phyloP scores from a whole-genome alignment of 176 grass and related monocot genomes.

The Hordeum vulgare region MorexV3_pseudomolecules_assembly NC_058523.1:12587675-12588174 shows the following conservation, averaged over 20 bases:
- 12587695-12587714: not conserved
- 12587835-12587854: not conserved
- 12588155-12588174: not conserved
- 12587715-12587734: constrained; percentile 2
- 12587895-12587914: not conserved
- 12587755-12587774: not conserved
- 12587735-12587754: not conserved
- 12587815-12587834: not conserved
- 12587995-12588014: not conserved
- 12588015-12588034: not conserved
- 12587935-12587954: not conserved
- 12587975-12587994: not conserved
- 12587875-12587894: not conserved
- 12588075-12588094: not conserved
- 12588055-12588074: not conserved
- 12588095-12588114: not conserved
- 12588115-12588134: not conserved
- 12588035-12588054: not conserved
- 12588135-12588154: not conserved
- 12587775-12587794: not conserved
- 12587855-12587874: not conserved
- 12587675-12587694: not conserved
- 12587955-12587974: not conserved
- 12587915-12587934: constrained; percentile 1
- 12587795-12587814: not conserved